These are phyloP conservation scores for Aspergillus neoniger DNA, from an alignment of 2,329 filamentous ascomycete genomes.

Conservation along the genomic window DNA sequence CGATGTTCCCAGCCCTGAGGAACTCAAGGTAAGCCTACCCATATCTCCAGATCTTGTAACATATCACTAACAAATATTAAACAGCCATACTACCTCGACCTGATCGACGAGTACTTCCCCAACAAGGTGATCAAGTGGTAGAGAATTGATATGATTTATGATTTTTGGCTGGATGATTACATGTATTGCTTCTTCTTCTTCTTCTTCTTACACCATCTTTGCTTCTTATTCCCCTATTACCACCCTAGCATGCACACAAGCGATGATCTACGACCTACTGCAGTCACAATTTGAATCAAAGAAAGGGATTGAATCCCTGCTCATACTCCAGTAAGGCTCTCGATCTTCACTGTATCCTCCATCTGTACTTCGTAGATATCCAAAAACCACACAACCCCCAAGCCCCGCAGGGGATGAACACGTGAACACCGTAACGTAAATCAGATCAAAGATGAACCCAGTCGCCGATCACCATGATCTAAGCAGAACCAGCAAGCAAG, in stretches of 20 bases:
- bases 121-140: constrained; percentile 70
- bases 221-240: background rate
- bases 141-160: background rate
- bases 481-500: no score
- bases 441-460: background rate
- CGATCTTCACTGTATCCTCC: background rate
- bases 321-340: background rate
- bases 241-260: background rate
- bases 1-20: constrained; percentile 71
- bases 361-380: background rate
- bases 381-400: no score
- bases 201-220: background rate
- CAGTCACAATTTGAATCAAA: background rate
- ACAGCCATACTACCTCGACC: constrained; percentile 69
- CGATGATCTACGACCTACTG: background rate
- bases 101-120: constrained; percentile 75
- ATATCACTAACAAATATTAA: constrained; percentile 17
- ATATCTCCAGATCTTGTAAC: no score
- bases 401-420: no score
- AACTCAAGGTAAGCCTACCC: constrained; percentile 68
- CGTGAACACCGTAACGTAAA: background rate
- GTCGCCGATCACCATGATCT: no score
- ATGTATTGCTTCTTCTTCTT: background rate
- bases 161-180: background rate
- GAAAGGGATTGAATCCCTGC: background rate